Evolutionary conservation across 164 flowering plant species (phyloP).

Genomic region (Vitis rupestris): DNA sequence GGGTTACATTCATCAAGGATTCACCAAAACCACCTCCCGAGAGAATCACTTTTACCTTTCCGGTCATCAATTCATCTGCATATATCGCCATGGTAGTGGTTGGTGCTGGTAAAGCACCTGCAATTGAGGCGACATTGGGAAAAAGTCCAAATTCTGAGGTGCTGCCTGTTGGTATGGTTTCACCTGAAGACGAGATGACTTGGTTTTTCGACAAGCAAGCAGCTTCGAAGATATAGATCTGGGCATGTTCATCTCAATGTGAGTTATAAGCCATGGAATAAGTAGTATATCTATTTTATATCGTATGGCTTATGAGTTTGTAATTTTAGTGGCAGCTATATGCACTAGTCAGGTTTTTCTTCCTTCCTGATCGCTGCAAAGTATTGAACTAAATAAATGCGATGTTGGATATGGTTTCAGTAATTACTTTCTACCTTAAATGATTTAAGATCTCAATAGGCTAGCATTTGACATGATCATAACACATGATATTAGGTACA

Average conservation of each 20-base stretch:
- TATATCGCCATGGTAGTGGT: conserved; percentile 57
- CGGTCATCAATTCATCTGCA: conserved; percentile 73
- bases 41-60: conserved; percentile 74
- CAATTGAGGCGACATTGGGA: conserved; percentile 46
- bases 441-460: no score
- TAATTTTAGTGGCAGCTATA: not conserved
- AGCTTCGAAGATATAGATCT: conserved; percentile 46
- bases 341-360: no score
- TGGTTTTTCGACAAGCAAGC: conserved; percentile 83
- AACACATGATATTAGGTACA: no score
- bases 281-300: not conserved
- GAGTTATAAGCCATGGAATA: conserved; percentile 3
- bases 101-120: conserved; percentile 56
- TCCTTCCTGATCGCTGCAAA: no score
- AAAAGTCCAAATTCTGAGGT: conserved; percentile 24
- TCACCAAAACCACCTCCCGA: conserved; percentile 85
- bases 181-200: conserved; percentile 52
- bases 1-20: conserved; percentile 74
- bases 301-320: not conserved
- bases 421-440: no score
- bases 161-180: conserved; percentile 60
- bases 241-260: not conserved
- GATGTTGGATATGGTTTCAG: no score
- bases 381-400: no score
- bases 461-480: no score